Evolutionary conservation across 257 asterid species (phyloP).

Genomic region (Nicotiana paniculata): DNA sequence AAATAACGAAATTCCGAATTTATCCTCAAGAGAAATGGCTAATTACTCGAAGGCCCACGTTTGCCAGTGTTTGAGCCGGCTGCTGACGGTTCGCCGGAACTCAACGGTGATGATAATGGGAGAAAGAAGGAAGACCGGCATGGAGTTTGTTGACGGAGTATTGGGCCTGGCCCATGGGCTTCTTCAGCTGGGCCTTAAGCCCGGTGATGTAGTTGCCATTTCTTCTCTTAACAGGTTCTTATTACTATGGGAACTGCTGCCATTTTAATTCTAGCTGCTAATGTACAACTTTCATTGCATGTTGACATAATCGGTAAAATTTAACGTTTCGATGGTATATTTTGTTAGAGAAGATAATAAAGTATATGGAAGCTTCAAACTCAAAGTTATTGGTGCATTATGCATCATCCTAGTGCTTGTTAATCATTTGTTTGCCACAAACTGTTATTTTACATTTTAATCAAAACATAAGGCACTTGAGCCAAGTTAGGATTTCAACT

Average conservation of each 20-base stretch:
- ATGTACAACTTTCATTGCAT: background rate
- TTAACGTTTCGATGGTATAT: background rate
- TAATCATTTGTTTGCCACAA: background rate
- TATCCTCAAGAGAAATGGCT: constrained; percentile 29
- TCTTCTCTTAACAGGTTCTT: constrained; percentile 79
- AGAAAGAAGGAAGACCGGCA: constrained; percentile 51
- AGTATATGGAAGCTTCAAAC: background rate
- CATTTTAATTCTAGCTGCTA: background rate
- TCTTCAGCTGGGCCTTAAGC: constrained; percentile 54
- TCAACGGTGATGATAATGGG: constrained; percentile 44
- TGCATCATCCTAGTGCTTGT: background rate
- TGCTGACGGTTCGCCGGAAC: constrained; percentile 47
- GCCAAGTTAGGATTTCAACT: no score
- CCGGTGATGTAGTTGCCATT: constrained; percentile 79
- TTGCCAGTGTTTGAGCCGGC: constrained; percentile 79
- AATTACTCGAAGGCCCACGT: constrained; percentile 62
- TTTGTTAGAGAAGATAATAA: background rate
- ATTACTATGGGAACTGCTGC: background rate
- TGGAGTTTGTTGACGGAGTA: constrained; percentile 67
- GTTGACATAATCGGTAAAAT: background rate
- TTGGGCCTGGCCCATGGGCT: constrained; percentile 52
- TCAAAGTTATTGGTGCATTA: background rate
- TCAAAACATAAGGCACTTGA: background rate
- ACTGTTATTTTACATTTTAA: background rate
- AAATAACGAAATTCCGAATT: background rate